A percentile compares a stretch with the other conserved stretches of the same genome.
Evolutionary conservation across 352 stramenopile genomes (phyloP).

Genomic region (Sclerospora graminicola): DNA sequence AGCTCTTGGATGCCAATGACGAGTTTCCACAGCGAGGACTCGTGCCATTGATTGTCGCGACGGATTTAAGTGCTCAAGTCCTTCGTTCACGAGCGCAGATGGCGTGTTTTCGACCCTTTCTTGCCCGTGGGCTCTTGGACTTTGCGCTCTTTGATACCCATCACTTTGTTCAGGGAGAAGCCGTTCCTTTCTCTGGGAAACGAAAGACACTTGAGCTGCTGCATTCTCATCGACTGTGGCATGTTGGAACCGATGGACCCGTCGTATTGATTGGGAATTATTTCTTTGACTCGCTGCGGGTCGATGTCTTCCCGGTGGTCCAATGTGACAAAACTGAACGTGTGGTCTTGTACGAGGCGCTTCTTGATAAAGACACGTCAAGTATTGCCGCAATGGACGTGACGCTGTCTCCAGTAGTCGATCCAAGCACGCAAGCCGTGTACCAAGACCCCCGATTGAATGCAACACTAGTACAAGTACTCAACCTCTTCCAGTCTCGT

Average conservation of each 20-base stretch:
- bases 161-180: conserved; percentile 21
- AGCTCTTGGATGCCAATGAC: conserved; percentile 17
- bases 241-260: conserved; percentile 33
- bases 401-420: conserved; percentile 13
- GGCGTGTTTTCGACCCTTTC: conserved; percentile 43
- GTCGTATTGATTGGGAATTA: conserved; percentile 80
- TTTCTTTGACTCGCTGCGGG: conserved; percentile 66
- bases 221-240: conserved; percentile 20
- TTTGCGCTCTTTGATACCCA: conserved; percentile 66
- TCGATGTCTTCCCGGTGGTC: conserved; percentile 52
- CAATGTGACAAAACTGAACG: background rate
- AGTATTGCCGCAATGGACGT: conserved; percentile 48
- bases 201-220: conserved; percentile 27
- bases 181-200: background rate
- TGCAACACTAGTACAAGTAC: conserved; percentile 22
- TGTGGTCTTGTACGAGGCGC: conserved; percentile 26
- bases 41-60: conserved; percentile 51
- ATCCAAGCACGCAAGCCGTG: conserved; percentile 12
- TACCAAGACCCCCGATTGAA: conserved; percentile 37
- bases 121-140: conserved; percentile 33
- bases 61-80: conserved; percentile 63
- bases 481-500: conserved; percentile 14
- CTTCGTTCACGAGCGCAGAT: conserved; percentile 48
- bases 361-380: conserved; percentile 29
- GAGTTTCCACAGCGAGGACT: conserved; percentile 22